A percentile compares a stretch with the other conserved stretches of the same genome.
Evolutionary conservation across 2,329 filamentous ascomycete genomes (phyloP).

Genomic region (Xylaria sp.): DNA sequence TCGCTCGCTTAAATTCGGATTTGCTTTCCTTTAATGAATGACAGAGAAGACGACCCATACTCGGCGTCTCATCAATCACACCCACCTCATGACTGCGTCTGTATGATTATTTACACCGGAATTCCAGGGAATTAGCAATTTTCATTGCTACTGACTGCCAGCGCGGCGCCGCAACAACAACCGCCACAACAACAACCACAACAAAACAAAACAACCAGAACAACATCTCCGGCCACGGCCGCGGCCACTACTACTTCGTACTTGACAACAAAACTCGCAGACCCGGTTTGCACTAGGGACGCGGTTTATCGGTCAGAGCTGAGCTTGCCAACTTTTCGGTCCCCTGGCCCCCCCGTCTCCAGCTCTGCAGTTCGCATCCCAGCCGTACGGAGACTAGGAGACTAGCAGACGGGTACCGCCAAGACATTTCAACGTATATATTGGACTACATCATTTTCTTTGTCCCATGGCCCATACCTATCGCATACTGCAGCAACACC

Average conservation of each 20-base stretch:
- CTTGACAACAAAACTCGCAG: no score
- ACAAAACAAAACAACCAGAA: background rate
- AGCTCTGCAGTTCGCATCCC: slow-evolving; percentile 18
- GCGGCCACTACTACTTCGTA: no score
- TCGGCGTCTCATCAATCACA: slow-evolving; percentile 7
- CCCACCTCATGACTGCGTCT: slow-evolving; percentile 7
- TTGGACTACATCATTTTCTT: slow-evolving; percentile 19
- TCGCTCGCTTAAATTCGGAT: slow-evolving; percentile 14
- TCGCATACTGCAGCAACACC: slow-evolving; percentile 7
- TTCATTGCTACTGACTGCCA: slow-evolving; percentile 2
- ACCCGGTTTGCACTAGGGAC: slow-evolving; percentile 4
- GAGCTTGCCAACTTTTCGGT: slow-evolving; percentile 1
- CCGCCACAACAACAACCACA: background rate
- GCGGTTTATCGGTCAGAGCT: slow-evolving; percentile 10
- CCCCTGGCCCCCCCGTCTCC: slow-evolving; percentile 3
- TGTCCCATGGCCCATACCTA: slow-evolving; percentile 10
- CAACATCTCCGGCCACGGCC: no score
- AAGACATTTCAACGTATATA: slow-evolving; percentile 23
- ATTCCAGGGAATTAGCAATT: slow-evolving; percentile 7
- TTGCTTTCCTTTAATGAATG: slow-evolving; percentile 3
- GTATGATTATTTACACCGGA: slow-evolving; percentile 5
- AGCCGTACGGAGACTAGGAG: slow-evolving; percentile 27
- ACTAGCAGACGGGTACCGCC: slow-evolving; percentile 21
- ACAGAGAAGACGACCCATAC: slow-evolving; percentile 3
- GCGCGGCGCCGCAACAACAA: background rate